These are phyloP conservation scores for Tagetes erecta DNA, from an alignment of 129 eudicot genomes.

Conservation along the genomic window DNA sequence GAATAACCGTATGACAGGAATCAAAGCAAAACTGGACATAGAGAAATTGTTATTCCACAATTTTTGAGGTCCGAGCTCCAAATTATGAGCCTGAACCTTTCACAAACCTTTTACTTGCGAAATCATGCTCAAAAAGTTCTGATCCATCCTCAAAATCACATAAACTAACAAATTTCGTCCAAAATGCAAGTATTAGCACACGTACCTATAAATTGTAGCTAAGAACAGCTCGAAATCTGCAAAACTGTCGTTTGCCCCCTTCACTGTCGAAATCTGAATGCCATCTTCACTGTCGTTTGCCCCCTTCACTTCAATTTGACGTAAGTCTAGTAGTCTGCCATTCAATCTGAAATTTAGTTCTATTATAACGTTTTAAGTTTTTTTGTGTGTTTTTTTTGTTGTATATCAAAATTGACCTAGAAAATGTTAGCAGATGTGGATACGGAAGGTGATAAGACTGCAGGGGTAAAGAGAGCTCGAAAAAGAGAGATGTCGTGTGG, in stretches of 20 bases:
- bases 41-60: not conserved
- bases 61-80: constrained; percentile 9
- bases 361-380: too few relatives aligned
- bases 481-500: too few relatives aligned
- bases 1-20: not conserved
- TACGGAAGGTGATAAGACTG: too few relatives aligned
- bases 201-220: constrained; percentile 8
- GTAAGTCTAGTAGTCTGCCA: too few relatives aligned
- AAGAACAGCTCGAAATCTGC: constrained; percentile 4
- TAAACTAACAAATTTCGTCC: not conserved
- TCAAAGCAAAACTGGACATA: not conserved
- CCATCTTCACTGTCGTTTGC: too few relatives aligned
- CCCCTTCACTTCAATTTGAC: too few relatives aligned
- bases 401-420: too few relatives aligned
- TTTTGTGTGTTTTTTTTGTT: too few relatives aligned
- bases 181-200: not conserved
- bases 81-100: constrained; percentile 6
- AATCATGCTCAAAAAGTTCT: constrained; percentile 11
- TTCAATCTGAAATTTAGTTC: too few relatives aligned
- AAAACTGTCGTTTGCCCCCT: not conserved
- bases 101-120: not conserved
- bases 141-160: constrained; percentile 11
- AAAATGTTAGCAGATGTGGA: too few relatives aligned
- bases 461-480: too few relatives aligned
- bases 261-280: too few relatives aligned